These are phyloP conservation scores for Pyrenochaeta sp. DNA, from an alignment of 2,329 filamentous ascomycete species.

Conservation along the genomic window DNA sequence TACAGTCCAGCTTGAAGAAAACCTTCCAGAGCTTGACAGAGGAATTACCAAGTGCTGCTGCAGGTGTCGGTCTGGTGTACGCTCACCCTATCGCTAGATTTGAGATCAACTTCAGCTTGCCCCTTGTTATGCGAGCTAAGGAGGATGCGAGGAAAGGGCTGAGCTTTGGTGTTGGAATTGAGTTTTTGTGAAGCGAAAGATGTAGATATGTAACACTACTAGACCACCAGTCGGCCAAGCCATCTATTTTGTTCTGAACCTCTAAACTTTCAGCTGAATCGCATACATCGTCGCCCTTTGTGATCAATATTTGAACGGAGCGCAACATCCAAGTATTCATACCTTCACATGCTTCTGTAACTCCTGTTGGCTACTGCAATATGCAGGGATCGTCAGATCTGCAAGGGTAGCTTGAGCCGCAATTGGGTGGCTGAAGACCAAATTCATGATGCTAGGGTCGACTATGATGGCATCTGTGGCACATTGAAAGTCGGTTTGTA, in stretches of 20 bases:
- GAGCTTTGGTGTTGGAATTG: conserved; percentile 95
- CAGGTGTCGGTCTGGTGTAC: conserved; percentile 90
- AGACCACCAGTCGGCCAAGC: too few relatives aligned
- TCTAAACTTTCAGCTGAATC: too few relatives aligned
- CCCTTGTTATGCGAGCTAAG: conserved; percentile 79
- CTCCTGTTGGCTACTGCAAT: neutral
- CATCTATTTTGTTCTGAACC: too few relatives aligned
- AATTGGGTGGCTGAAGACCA: conserved; percentile 16
- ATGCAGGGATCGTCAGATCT: conserved; percentile 18
- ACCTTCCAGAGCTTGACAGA: conserved; percentile 76
- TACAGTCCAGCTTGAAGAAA: conserved; percentile 62
- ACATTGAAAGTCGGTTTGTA: conserved; percentile 4
- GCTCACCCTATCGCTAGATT: conserved; percentile 93
- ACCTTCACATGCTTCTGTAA: neutral
- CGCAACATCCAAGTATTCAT: too few relatives aligned
- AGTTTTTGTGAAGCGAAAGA: too few relatives aligned
- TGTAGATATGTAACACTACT: too few relatives aligned
- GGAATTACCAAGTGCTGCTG: conserved; percentile 83
- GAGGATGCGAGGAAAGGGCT: conserved; percentile 91
- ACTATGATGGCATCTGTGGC: conserved; percentile 13
- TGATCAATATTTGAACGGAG: too few relatives aligned
- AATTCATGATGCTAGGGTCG: neutral
- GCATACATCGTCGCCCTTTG: too few relatives aligned
- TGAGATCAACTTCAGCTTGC: conserved; percentile 93
- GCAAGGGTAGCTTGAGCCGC: conserved; percentile 12